phyloP scores from a whole-genome alignment of 78 protist genomes.

The Guillardia theta region DNA sequence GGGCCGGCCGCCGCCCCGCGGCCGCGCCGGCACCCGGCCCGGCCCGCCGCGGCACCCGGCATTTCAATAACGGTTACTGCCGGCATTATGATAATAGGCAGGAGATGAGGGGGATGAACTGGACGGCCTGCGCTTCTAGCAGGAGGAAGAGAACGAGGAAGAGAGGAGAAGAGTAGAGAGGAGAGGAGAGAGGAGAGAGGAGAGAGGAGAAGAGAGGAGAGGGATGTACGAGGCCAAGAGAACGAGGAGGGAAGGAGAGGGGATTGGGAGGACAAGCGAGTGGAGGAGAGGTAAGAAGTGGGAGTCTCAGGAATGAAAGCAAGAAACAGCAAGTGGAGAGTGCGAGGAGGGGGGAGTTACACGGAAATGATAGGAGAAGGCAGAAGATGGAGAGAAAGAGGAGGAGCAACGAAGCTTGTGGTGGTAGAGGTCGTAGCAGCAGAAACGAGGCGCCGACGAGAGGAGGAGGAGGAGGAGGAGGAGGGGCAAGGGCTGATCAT shows the following conservation, averaged over 20 bases:
- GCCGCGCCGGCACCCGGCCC: no score
- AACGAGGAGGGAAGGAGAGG: not conserved
- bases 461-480: no score
- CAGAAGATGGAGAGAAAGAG: not conserved
- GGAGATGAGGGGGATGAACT: no score
- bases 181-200: not conserved
- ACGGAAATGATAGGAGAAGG: not conserved
- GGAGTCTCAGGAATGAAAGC: not conserved
- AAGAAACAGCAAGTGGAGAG: not conserved
- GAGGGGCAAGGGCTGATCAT: no score
- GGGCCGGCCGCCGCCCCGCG: no score
- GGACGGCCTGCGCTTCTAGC: no score
- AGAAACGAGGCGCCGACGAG: not conserved
- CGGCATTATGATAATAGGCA: no score
- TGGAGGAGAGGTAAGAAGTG: not conserved
- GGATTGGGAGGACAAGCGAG: not conserved
- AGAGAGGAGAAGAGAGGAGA: not conserved
- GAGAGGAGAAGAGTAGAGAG: not conserved
- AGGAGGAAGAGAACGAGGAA: not conserved
- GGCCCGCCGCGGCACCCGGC: no score
- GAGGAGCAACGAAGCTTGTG: not conserved
- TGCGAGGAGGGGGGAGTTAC: not conserved
- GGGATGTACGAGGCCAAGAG: not conserved
- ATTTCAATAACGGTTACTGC: no score
- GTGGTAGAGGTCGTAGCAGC: not conserved